Base-by-base conservation (phyloP, 768 basidiomycete species). In the Leucosporidium yakuticum region DNA sequence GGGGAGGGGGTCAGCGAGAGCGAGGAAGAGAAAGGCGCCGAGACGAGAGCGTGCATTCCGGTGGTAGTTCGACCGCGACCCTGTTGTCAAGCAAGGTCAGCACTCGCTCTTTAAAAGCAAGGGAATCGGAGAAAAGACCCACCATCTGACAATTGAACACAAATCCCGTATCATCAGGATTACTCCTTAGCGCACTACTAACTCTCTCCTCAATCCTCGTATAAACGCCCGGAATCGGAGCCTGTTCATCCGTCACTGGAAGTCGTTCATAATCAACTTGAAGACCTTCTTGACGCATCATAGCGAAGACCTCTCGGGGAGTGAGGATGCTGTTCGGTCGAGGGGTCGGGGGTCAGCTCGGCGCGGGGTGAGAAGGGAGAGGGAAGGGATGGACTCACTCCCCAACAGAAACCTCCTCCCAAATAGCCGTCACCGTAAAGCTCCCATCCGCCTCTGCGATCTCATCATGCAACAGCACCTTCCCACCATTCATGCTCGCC, bases 101-200 rank as follows among this genome's bases (percentile, higher is more conserved):
- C 39, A 12, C 39, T 36, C 39, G 14, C 39, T 8, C 39, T 15
- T 9, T 15, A 44, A 44, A 2, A 44, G 39, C 11, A 44, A 15
- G 14, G 17, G 8, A 2, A 44, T 36, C n/a, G n/a, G n/a, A n/a
- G n/a, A 15, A 44, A 44, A 8, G 39, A 44, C 89, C 82, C 29
- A 90, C 90, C 92, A 97, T 95, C 79, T 98, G 96, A 78, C 96
- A 99, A 74, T 98, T 98, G 81, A 96, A 97, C 56, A 91, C 80
- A 73, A 92, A 88, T 73, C 91, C 90, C 6, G 86, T 51, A 14
- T 83, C 81, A 1, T 83, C 79, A 55, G 76, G 87, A 70, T 39
- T 49, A 23, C 31, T 63, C 83, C 57, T 25, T 82, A 67, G 82
- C 75, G 77, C 83, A 21, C 48, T 55, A 2, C 77, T 83, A 8